phyloP scores from a whole-genome alignment of 2,329 filamentous ascomycete species.

The Monilinia aucupariae region DNA sequence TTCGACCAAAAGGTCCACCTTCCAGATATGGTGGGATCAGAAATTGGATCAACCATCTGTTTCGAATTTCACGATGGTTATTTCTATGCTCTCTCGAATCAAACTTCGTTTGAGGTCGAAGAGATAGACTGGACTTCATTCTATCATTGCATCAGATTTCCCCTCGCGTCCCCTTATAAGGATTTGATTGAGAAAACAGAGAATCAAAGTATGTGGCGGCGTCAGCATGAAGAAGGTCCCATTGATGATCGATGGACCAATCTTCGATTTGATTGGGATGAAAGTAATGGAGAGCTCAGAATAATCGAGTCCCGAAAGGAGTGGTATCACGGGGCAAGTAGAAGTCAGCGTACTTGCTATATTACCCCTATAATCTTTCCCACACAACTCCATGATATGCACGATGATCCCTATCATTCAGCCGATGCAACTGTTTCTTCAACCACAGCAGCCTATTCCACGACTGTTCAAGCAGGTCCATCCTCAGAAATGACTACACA shows the following conservation, averaged over 20 bases:
- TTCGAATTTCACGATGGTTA: slow-evolving; percentile 63
- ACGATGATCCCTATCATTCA: slow-evolving; percentile 14
- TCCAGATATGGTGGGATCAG: slow-evolving; percentile 54
- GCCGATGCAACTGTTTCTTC: slow-evolving; percentile 7
- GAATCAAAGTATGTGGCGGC: slow-evolving; percentile 54
- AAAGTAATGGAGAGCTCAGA: slow-evolving; percentile 50
- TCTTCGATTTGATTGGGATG: slow-evolving; percentile 56
- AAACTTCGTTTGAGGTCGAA: slow-evolving; percentile 55
- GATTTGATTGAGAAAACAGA: slow-evolving; percentile 40
- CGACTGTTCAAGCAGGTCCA: background rate
- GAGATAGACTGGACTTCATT: slow-evolving; percentile 63
- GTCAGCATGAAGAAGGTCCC: slow-evolving; percentile 62
- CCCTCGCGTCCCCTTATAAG: slow-evolving; percentile 43
- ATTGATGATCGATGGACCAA: slow-evolving; percentile 71
- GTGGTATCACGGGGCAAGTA: slow-evolving; percentile 53
- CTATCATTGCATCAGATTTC: slow-evolving; percentile 62
- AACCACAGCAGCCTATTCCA: background rate
- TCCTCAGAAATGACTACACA: background rate
- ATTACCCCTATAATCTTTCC: slow-evolving; percentile 47
- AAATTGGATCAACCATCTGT: slow-evolving; percentile 62
- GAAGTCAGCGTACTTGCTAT: slow-evolving; percentile 62
- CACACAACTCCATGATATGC: slow-evolving; percentile 14
- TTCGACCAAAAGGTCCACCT: slow-evolving; percentile 46
- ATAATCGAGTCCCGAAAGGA: slow-evolving; percentile 66
- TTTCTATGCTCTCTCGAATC: slow-evolving; percentile 67